A percentile compares a stretch with the other conserved stretches of the same genome.
Conservation (phyloP, 1,284 basidiomycete genomes). For the Tylopilus sp. region DNA sequence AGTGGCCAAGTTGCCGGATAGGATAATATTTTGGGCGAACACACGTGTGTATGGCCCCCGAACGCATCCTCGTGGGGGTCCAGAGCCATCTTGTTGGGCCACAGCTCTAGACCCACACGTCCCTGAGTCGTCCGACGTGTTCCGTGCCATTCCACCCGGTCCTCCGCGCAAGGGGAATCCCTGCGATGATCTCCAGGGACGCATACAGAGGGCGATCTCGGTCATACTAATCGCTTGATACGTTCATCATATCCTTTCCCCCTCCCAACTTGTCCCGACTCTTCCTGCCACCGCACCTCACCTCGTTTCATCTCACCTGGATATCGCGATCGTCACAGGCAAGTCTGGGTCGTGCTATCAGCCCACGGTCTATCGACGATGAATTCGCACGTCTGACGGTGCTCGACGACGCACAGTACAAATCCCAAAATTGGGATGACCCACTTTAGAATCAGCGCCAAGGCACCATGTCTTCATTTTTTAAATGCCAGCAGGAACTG, state of each 20-base stretch:
- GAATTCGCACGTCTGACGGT: neutral
- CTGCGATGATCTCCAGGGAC: neutral
- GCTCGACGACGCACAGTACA: neutral
- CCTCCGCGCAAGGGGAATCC: neutral
- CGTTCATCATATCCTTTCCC: neutral
- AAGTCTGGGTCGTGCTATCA: neutral
- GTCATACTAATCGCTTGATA: neutral
- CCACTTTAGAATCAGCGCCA: constrained; percentile 13
- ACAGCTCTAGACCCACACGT: neutral
- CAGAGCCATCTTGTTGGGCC: no score
- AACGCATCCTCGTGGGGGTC: no score
- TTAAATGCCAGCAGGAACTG: constrained; percentile 39
- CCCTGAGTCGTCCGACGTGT: neutral
- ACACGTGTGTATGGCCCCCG: no score
- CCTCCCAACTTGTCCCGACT: neutral
- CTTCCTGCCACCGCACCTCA: no score
- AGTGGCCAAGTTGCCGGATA: no score
- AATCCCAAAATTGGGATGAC: neutral
- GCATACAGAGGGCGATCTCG: neutral
- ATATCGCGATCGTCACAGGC: neutral
- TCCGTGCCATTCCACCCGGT: neutral
- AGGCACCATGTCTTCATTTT: constrained; percentile 28
- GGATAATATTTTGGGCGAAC: no score
- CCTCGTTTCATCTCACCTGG: neutral
- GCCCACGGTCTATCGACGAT: neutral